Percentiles rank a stretch among this genome's conserved stretches.
phyloP scores from a whole-genome alignment of 2,329 filamentous ascomycete genomes.

The Dactylonectria macrodidyma region DNA sequence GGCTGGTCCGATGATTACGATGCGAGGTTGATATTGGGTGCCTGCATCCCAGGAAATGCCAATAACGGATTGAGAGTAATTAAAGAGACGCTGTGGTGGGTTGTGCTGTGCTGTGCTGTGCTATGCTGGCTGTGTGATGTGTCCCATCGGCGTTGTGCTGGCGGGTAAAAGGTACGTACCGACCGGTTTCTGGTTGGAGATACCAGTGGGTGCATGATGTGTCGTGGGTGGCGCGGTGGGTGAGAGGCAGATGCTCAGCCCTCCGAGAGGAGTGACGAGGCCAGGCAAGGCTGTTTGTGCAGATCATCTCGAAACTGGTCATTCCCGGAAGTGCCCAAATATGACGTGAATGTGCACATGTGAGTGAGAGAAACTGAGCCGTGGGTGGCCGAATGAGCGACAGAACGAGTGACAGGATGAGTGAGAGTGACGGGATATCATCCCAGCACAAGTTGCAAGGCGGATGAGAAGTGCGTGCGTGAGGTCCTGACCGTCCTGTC shows the following conservation, averaged over 20 bases:
- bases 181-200: background rate
- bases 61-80: conserved; percentile 7
- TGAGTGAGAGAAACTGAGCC: background rate
- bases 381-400: background rate
- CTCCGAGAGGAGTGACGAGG: conserved; percentile 1
- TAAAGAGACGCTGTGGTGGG: conserved; percentile 1
- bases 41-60: background rate
- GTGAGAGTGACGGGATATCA: background rate
- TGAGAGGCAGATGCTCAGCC: conserved; percentile 21
- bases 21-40: conserved; percentile 12
- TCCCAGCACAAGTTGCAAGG: background rate
- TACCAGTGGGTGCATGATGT: conserved; percentile 23
- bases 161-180: conserved; percentile 21
- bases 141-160: conserved; percentile 7
- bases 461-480: background rate
- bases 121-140: conserved; percentile 12
- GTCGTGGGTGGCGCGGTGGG: conserved; percentile 28
- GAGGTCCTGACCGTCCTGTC: background rate
- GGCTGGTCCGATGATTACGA: conserved; percentile 8
- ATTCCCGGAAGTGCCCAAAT: background rate
- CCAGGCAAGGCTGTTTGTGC: conserved; percentile 17
- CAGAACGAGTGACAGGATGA: background rate
- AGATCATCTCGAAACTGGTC: conserved; percentile 1
- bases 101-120: conserved; percentile 8
- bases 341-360: background rate